Percentiles rank a stretch among this genome's conserved stretches.
phyloP scores from a whole-genome alignment of 2,329 filamentous ascomycete genomes.

The Fusarium solani-melongenae region DNA sequence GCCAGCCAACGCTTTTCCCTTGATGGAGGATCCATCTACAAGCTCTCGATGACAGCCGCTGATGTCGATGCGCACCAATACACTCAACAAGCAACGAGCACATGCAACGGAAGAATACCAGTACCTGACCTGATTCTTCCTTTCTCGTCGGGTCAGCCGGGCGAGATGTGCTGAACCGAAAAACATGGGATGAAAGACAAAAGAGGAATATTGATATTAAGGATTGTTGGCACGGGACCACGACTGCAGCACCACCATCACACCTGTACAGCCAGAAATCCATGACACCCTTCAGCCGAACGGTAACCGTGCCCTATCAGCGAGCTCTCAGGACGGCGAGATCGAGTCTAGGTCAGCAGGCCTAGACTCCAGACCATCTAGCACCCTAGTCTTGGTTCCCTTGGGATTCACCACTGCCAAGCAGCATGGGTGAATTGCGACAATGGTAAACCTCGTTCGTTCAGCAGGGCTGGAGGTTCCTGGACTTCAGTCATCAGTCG shows the following conservation, averaged over 20 bases:
- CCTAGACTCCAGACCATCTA: conserved; percentile 8
- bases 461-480: neutral
- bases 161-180: neutral
- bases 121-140: conserved; percentile 22
- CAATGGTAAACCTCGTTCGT: neutral
- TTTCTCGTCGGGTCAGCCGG: conserved; percentile 21
- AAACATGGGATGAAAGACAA: conserved; percentile 1
- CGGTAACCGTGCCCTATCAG: conserved; percentile 12
- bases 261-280: conserved; percentile 14
- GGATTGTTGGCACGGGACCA: conserved; percentile 26
- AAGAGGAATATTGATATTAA: conserved; percentile 16
- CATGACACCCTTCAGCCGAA: neutral
- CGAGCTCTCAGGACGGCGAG: conserved; percentile 1
- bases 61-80: neutral
- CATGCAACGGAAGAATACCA: neutral
- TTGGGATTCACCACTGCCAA: conserved; percentile 9
- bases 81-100: neutral
- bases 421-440: conserved; percentile 13
- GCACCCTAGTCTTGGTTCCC: conserved; percentile 21
- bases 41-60: neutral
- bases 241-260: conserved; percentile 25
- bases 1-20: conserved; percentile 3
- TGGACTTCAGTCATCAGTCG: conserved; percentile 15
- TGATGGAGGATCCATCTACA: neutral
- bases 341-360: conserved; percentile 23